Conservation (phyloP, 2,329 filamentous ascomycete species). For the Xylaria digitata region DNA sequence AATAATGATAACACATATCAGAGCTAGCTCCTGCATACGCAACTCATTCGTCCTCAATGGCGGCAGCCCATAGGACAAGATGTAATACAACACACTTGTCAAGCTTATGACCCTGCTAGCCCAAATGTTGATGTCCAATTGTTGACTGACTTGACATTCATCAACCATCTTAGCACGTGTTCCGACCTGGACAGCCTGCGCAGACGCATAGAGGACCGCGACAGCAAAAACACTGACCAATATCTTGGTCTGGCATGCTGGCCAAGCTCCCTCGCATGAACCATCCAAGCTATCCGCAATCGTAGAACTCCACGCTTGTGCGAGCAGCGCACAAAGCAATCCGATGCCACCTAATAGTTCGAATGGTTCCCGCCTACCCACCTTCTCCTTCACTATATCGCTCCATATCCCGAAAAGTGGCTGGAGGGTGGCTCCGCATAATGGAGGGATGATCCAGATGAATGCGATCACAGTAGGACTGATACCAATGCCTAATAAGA, state of each 20-base stretch:
- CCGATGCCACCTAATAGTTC: neutral
- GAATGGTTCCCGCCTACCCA: slow-evolving; percentile 5
- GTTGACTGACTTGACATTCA: slow-evolving; percentile 8
- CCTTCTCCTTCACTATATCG: neutral
- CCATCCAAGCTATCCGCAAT: slow-evolving; percentile 3
- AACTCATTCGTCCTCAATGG: slow-evolving; percentile 15
- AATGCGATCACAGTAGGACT: slow-evolving; percentile 16
- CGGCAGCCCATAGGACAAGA: slow-evolving; percentile 15
- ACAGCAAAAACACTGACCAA: slow-evolving; percentile 14
- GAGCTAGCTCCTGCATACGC: slow-evolving; percentile 26
- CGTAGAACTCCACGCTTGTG: slow-evolving; percentile 8
- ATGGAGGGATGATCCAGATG: slow-evolving; percentile 21
- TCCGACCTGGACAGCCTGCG: slow-evolving; percentile 20
- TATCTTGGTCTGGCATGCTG: slow-evolving; percentile 13
- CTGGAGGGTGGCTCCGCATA: slow-evolving; percentile 21
- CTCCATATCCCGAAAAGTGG: slow-evolving; percentile 21
- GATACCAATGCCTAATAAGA: slow-evolving; percentile 11
- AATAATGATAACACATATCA: slow-evolving; percentile 19
- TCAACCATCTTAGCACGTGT: slow-evolving; percentile 23
- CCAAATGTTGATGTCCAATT: slow-evolving; percentile 16
- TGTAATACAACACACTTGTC: slow-evolving; percentile 25
- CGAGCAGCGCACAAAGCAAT: slow-evolving; percentile 3
- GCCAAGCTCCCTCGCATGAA: slow-evolving; percentile 5
- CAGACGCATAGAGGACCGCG: slow-evolving; percentile 16
- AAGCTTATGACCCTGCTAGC: slow-evolving; percentile 22